phyloP scores from a whole-genome alignment of 306 rosid species.

The Begonia peltatifolia region DNA sequence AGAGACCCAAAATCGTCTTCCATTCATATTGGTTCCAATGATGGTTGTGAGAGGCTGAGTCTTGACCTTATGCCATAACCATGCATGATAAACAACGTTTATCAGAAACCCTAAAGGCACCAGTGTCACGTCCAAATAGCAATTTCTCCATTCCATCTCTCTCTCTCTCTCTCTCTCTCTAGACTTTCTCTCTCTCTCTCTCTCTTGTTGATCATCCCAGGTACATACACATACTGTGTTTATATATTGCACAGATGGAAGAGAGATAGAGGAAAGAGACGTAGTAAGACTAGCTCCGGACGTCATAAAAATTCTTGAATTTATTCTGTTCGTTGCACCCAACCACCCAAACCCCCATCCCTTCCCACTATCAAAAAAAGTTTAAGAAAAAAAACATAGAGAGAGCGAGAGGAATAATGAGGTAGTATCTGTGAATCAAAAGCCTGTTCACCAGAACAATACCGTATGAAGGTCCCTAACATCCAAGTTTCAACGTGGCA shows the following conservation, averaged over 20 bases:
- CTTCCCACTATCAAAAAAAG: background rate
- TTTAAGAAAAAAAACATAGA: background rate
- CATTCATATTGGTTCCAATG: conserved; percentile 70
- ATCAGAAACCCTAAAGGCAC: conserved; percentile 53
- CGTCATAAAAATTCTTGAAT: conserved; percentile 5
- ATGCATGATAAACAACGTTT: conserved; percentile 39
- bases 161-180: background rate
- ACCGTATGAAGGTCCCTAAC: no score
- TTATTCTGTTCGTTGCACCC: background rate
- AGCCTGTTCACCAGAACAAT: no score
- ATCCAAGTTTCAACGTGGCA: no score
- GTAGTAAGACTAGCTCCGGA: conserved; percentile 36
- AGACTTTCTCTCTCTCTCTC: background rate
- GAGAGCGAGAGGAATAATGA: background rate
- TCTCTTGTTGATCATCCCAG: background rate
- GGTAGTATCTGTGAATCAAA: no score
- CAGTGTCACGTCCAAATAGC: conserved; percentile 68
- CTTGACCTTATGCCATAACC: conserved; percentile 66
- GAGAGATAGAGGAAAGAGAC: conserved; percentile 7
- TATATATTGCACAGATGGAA: background rate
- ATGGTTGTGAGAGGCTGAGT: conserved; percentile 54
- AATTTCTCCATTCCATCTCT: conserved; percentile 74
- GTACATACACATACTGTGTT: background rate
- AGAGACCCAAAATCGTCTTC: conserved; percentile 70
- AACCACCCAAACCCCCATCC: background rate